Evolutionary conservation across 179 eudicot species (phyloP), one percentile per base, ranked within the genome.

Genomic region (Beta corolliflora): DNA sequence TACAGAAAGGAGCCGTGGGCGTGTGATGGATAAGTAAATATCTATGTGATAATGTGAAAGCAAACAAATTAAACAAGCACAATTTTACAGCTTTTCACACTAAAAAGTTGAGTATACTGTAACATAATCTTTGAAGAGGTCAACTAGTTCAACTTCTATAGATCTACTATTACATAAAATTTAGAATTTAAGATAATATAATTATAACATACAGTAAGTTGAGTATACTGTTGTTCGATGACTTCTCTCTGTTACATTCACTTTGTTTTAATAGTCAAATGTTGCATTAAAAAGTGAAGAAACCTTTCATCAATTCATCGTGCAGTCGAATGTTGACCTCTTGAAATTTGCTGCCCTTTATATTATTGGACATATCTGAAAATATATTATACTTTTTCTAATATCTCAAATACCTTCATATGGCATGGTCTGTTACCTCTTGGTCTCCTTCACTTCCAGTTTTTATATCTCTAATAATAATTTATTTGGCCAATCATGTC

Each of bases 351-450:
- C 53, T 48, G 1, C 0, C 53, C 9, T 48, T 48, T 7, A 9
- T 7, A 48, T 48, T 7, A 48, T 48, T 48, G 53, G 9, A 48
- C 9, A 48, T 48, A 48, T 48, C 10, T 7, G 0, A 9, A 9
- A 9, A 48, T 36, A 36, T 36, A 48, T 7, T 1, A 48, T 5
- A 48, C 10, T 48, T 48, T 48, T 48, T 48, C 10, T 48, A 9
- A 6, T 7, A 48, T 48, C 53, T 48, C 53, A 9, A 48, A 48
- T 48, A 48, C 50, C n/a, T n/a, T 71, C n/a, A 73, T 59, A 79
- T 83, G 85, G 79, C 53, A 15, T 15, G 31, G 73, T 78, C 25
- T 50, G 41, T 21, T 23, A 68, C 56, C 53, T 76, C 76, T 16
- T 78, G 66, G 75, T n/a, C 71, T 19, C 54, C 60, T 53, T 52